phyloP scores from a whole-genome alignment of 129 eudicot genomes.

The Chrysanthemum makinoi region DNA sequence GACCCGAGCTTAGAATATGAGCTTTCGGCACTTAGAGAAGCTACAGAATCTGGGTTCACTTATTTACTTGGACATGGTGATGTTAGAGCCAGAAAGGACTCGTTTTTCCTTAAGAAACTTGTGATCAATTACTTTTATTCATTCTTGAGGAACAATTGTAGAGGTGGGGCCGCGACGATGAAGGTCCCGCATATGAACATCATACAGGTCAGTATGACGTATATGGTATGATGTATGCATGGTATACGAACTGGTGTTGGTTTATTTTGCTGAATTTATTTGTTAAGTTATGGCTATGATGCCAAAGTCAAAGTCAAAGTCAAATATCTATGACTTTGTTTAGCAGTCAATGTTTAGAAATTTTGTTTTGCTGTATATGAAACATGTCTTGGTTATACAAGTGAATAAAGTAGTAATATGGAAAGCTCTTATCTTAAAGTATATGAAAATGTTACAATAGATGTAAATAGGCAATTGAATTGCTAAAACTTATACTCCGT shows the following conservation, averaged over 20 bases:
- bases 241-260: not conserved
- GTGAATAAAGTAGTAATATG: not conserved
- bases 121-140: slow-evolving; percentile 76
- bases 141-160: slow-evolving; percentile 77
- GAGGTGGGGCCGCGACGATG: slow-evolving; percentile 85
- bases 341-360: not conserved
- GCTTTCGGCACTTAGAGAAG: slow-evolving; percentile 73
- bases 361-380: slow-evolving; percentile 5
- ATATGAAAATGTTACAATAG: no score
- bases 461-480: no score
- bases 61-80: slow-evolving; percentile 78
- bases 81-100: slow-evolving; percentile 74
- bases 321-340: not conserved
- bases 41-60: slow-evolving; percentile 78
- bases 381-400: not conserved
- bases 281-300: not conserved
- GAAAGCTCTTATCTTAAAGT: not conserved
- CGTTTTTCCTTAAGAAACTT: slow-evolving; percentile 70
- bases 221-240: slow-evolving; percentile 53
- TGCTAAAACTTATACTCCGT: no score
- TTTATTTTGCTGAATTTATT: not conserved
- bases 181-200: slow-evolving; percentile 79
- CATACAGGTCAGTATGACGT: slow-evolving; percentile 78
- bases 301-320: not conserved
- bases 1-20: slow-evolving; percentile 82